Conservation (phyloP, 768 basidiomycete genomes). For the Tricholoma furcatifolium region DNA sequence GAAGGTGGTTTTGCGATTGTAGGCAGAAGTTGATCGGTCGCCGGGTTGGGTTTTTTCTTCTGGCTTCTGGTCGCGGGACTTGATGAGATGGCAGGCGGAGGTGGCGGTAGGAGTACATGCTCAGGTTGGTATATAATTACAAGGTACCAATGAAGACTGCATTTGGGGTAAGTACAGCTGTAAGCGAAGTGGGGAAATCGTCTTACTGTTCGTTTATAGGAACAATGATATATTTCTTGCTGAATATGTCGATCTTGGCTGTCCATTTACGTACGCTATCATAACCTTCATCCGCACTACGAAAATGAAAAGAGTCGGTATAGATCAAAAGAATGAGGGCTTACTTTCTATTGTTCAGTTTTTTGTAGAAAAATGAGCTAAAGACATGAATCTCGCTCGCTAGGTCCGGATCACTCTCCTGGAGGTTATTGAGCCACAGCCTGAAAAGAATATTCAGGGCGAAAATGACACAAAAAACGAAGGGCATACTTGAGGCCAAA, state of each 20-base stretch:
- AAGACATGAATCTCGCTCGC: conserved; percentile 85
- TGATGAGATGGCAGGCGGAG: conserved; percentile 10
- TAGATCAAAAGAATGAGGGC: conserved; percentile 12
- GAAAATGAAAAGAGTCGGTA: conserved; percentile 8
- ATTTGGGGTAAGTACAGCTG: background rate
- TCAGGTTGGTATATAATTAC: conserved; percentile 89
- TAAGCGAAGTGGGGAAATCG: background rate
- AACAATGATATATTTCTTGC: conserved; percentile 89
- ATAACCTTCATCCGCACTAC: conserved; percentile 64
- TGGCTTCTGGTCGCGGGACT: conserved; percentile 13
- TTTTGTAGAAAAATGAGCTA: conserved; percentile 98
- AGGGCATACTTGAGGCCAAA: conserved; percentile 84
- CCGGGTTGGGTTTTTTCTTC: background rate
- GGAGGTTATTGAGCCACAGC: conserved; percentile 64
- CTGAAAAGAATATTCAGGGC: conserved; percentile 35
- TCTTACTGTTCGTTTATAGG: conserved; percentile 95
- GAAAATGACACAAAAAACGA: background rate
- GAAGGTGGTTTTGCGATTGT: background rate
- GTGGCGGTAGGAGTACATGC: conserved; percentile 47
- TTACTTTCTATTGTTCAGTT: conserved; percentile 72
- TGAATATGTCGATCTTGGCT: conserved; percentile 80
- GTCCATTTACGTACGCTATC: conserved; percentile 94
- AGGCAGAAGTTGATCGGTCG: background rate
- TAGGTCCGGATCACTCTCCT: conserved; percentile 52
- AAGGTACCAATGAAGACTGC: conserved; percentile 94